Conservation (phyloP, 805 yeast species). For the Brettanomyces nanus region DNA sequence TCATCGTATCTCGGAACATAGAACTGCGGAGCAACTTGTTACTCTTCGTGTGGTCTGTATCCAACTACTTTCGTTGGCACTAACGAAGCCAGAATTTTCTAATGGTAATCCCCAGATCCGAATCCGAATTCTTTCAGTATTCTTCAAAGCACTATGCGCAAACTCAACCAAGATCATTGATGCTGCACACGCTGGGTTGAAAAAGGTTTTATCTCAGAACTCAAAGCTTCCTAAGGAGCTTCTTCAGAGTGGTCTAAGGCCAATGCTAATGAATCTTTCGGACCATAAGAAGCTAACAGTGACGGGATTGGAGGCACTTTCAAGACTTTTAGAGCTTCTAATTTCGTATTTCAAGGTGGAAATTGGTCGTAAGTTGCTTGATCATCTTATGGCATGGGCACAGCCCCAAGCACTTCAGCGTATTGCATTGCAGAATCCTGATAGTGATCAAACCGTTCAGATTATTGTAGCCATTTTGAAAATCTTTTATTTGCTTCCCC, state of each 20-base stretch:
- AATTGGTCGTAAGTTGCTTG: slow-evolving; percentile 86
- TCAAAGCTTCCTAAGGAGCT: slow-evolving; percentile 88
- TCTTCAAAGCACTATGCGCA: slow-evolving; percentile 86
- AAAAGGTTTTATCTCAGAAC: slow-evolving; percentile 74
- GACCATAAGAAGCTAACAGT: slow-evolving; percentile 89
- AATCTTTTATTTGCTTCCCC: slow-evolving; percentile 85
- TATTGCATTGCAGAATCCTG: slow-evolving; percentile 72
- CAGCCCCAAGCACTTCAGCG: slow-evolving; percentile 70
- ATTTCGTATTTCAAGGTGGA: slow-evolving; percentile 95
- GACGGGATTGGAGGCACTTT: slow-evolving; percentile 84
- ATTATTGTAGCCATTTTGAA: slow-evolving; percentile 85
- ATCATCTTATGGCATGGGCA: slow-evolving; percentile 95
- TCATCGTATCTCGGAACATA: slow-evolving; percentile 75
- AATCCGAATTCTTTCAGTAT: slow-evolving; percentile 81
- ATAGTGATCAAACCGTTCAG: slow-evolving; percentile 72
- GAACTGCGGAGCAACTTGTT: slow-evolving; percentile 81
- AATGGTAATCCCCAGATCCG: slow-evolving; percentile 58
- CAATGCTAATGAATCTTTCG: slow-evolving; percentile 90
- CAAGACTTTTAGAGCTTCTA: slow-evolving; percentile 73
- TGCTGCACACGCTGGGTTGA: slow-evolving; percentile 87
- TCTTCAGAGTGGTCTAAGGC: slow-evolving; percentile 89
- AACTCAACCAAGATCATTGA: slow-evolving; percentile 80
- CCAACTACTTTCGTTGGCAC: slow-evolving; percentile 68
- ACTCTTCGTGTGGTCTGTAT: slow-evolving; percentile 88
- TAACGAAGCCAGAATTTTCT: slow-evolving; percentile 78